Base-by-base conservation (phyloP, 768 basidiomycete genomes). In the Cytidiella melzeri region DNA sequence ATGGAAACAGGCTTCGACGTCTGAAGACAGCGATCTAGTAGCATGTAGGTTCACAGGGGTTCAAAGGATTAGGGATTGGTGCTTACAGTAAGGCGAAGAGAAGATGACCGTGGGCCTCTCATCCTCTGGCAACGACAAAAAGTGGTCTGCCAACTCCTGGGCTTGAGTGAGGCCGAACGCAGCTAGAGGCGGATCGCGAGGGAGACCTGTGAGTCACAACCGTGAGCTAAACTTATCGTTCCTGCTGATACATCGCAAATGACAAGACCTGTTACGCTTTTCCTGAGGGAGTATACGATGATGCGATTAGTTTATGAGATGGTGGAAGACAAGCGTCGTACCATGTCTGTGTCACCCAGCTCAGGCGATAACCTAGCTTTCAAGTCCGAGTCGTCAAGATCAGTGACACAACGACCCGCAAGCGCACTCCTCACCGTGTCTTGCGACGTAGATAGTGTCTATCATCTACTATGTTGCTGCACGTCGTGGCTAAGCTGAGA, bases 11-110 rank as follows among this genome's bases (percentile, higher is more conserved):
- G 89, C 26, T 74, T 70, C 1, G 83, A 68, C 0, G 91, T 93
- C 62, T 93, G 90, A 20, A 92, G 69, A 63, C 91, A 92, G n/a
- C 91, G 85, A 67, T 92, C 88, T 91, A 56, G 5, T 15, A 21
- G n/a, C 39, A 15, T 26, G 7, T 28, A 27, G 13, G 12, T 21
- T 11, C 40, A 18, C 18, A 47, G 6, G 9, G 9, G 6, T 12
- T n/a, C n/a, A n/a, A n/a, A n/a, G n/a, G n/a, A n/a, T n/a, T n/a
- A n/a, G n/a, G n/a, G n/a, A n/a, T n/a, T n/a, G 23, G 23, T 4
- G 59, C 69, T 64, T 48, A 89, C 89, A 92, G 61, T 86, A 91
- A 6, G 89, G 89, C 9, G 89, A 92, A 10, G 87, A 89, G 64
- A 89, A 84, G 49, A 92, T 86, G 4, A 78, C 83, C 1, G 84